A percentile compares a stretch with the other conserved stretches of the same genome.
Evolutionary conservation across 768 basidiomycete species (phyloP).

Genomic region (Podaxis sp.): DNA sequence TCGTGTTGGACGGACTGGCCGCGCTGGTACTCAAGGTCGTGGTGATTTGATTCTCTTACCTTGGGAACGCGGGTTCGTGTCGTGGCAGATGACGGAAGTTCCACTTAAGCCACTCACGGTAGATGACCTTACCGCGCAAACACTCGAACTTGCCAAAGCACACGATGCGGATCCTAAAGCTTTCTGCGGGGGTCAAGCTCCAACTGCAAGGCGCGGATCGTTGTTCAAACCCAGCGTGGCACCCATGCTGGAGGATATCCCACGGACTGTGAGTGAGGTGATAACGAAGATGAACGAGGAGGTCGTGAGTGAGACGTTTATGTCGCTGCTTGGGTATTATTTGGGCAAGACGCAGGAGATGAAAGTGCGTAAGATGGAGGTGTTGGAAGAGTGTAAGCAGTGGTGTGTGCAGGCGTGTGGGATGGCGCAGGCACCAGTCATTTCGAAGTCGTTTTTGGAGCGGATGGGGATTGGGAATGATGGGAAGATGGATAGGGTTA

Average conservation of each 20-base stretch:
- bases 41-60: slow-evolving; percentile 81
- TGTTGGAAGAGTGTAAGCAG: slow-evolving; percentile 18
- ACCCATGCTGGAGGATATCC: slow-evolving; percentile 26
- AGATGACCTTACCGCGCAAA: slow-evolving; percentile 43
- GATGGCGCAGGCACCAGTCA: slow-evolving; percentile 10
- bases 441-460: slow-evolving; percentile 18
- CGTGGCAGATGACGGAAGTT: slow-evolving; percentile 58
- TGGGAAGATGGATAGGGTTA: background rate
- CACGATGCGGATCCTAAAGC: slow-evolving; percentile 43
- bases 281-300: slow-evolving; percentile 40
- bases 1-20: slow-evolving; percentile 82
- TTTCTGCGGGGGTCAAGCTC: slow-evolving; percentile 25
- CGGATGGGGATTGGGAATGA: slow-evolving; percentile 15
- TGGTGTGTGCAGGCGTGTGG: slow-evolving; percentile 23
- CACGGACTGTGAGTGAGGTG: slow-evolving; percentile 28
- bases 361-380: slow-evolving; percentile 11
- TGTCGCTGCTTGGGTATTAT: slow-evolving; percentile 26
- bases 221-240: slow-evolving; percentile 9
- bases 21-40: slow-evolving; percentile 59
- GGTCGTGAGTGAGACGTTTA: slow-evolving; percentile 36
- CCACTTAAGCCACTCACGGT: slow-evolving; percentile 63
- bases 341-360: slow-evolving; percentile 18
- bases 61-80: slow-evolving; percentile 73
- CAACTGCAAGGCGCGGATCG: background rate
- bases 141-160: slow-evolving; percentile 42